Evolutionary conservation across 345 rosid genomes (phyloP).

Genomic region (Cardiospermum halicacabum): DNA sequence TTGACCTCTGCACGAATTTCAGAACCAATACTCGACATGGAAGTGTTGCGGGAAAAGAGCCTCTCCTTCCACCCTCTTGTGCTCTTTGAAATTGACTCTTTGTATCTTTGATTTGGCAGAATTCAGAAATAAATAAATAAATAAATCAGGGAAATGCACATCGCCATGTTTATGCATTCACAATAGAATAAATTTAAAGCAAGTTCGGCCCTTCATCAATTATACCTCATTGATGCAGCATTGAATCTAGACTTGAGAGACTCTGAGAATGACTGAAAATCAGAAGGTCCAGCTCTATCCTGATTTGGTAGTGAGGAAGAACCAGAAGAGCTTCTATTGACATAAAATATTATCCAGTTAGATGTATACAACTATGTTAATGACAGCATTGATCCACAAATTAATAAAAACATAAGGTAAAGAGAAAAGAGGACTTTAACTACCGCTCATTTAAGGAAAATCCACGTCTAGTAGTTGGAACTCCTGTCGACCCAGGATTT

Average conservation of each 20-base stretch:
- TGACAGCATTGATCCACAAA: not conserved
- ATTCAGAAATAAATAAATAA: conserved; percentile 8
- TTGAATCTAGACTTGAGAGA: conserved; percentile 58
- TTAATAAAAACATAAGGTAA: not conserved
- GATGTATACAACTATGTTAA: not conserved
- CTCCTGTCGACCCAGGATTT: conserved; percentile 25
- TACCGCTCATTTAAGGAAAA: conserved; percentile 41
- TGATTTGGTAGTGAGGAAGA: conserved; percentile 31
- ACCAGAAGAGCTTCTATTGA: conserved; percentile 28
- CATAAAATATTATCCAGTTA: not conserved
- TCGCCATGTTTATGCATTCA: not conserved
- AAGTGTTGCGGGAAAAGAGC: conserved; percentile 48
- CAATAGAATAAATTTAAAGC: not conserved
- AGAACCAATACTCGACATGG: conserved; percentile 38
- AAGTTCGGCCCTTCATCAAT: not conserved
- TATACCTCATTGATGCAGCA: conserved; percentile 56
- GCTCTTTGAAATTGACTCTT: conserved; percentile 58
- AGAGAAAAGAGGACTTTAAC: not conserved
- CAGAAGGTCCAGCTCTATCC: conserved; percentile 61
- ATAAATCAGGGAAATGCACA: not conserved
- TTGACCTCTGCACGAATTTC: conserved; percentile 48
- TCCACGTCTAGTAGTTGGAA: conserved; percentile 32
- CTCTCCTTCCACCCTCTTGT: conserved; percentile 76
- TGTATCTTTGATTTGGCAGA: conserved; percentile 36
- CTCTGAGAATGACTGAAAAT: conserved; percentile 57